Evolutionary conservation across 2,329 filamentous ascomycete species (phyloP).

Genomic region (Daldinia sp.): DNA sequence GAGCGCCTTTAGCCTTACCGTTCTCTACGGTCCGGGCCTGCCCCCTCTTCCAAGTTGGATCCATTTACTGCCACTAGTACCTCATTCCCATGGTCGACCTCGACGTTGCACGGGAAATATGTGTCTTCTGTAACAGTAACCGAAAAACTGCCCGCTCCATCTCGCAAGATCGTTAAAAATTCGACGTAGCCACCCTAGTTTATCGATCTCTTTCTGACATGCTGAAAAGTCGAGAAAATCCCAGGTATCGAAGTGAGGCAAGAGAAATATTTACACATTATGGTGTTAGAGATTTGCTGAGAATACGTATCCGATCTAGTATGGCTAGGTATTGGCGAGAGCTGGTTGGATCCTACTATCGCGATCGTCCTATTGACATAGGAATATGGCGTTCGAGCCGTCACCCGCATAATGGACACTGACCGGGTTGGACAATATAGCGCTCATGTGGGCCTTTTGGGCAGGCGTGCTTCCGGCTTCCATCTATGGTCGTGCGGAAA

Average conservation of each 20-base stretch:
- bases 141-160: slow-evolving; percentile 21
- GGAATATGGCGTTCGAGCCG: slow-evolving; percentile 7
- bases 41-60: slow-evolving; percentile 22
- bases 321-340: slow-evolving; percentile 11
- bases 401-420: slow-evolving; percentile 66
- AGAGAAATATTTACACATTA: slow-evolving; percentile 31
- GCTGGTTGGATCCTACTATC: slow-evolving; percentile 6
- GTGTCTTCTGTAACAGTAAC: slow-evolving; percentile 19
- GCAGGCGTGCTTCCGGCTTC: slow-evolving; percentile 70
- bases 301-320: slow-evolving; percentile 17
- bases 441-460: slow-evolving; percentile 76
- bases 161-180: slow-evolving; percentile 30
- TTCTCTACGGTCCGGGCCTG: slow-evolving; percentile 23
- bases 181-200: slow-evolving; percentile 28
- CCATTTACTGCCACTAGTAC: slow-evolving; percentile 22
- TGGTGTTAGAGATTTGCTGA: slow-evolving; percentile 20
- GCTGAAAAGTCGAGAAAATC: slow-evolving; percentile 17
- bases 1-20: slow-evolving; percentile 17
- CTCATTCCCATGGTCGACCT: slow-evolving; percentile 14
- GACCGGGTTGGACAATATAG: slow-evolving; percentile 76
- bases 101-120: slow-evolving; percentile 17
- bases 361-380: slow-evolving; percentile 15
- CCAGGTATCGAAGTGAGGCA: slow-evolving; percentile 23
- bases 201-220: slow-evolving; percentile 41
- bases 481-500: slow-evolving; percentile 76